phyloP scores from a whole-genome alignment of 2,329 filamentous ascomycete species.

The Triangularia setosa region DNA sequence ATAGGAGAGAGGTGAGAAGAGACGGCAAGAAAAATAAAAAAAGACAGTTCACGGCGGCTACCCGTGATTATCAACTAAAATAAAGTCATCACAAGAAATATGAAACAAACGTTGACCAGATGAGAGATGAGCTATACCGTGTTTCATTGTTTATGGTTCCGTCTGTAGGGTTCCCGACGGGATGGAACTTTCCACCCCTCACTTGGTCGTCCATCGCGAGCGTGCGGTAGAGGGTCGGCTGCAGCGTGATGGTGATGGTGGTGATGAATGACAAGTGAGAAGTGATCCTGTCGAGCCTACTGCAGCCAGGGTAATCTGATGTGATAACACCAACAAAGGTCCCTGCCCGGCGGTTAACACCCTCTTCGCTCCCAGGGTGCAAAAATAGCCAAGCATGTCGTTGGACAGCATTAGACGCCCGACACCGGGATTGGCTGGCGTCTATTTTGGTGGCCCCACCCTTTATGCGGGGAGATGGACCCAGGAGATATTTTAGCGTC shows the following conservation, averaged over 20 bases:
- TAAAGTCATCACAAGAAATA: conserved; percentile 2
- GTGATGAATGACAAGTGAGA: not conserved
- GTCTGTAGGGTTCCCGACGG: not conserved
- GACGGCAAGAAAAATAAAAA: not conserved
- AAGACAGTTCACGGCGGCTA: not conserved
- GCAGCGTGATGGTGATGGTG: not conserved
- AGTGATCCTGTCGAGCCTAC: not conserved
- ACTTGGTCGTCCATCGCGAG: not conserved
- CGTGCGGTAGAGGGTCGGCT: not conserved
- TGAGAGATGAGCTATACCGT: not conserved
- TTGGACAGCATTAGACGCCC: not conserved
- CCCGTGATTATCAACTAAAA: not conserved
- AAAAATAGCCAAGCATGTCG: not conserved
- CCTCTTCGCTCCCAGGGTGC: not conserved
- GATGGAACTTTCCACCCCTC: not conserved
- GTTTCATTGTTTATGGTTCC: not conserved
- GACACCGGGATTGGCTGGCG: not conserved
- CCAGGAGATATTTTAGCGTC: not conserved
- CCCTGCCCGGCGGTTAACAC: not conserved
- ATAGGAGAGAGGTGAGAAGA: not conserved
- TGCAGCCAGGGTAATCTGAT: not conserved
- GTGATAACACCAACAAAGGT: not conserved
- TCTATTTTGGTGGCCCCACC: not conserved
- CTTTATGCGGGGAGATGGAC: not conserved
- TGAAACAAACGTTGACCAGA: not conserved